A percentile compares a stretch with the other conserved stretches of the same genome.
Evolutionary conservation across 352 stramenopile species (phyloP).

Genomic region (Hyaloperonospora arabidopsidis): DNA sequence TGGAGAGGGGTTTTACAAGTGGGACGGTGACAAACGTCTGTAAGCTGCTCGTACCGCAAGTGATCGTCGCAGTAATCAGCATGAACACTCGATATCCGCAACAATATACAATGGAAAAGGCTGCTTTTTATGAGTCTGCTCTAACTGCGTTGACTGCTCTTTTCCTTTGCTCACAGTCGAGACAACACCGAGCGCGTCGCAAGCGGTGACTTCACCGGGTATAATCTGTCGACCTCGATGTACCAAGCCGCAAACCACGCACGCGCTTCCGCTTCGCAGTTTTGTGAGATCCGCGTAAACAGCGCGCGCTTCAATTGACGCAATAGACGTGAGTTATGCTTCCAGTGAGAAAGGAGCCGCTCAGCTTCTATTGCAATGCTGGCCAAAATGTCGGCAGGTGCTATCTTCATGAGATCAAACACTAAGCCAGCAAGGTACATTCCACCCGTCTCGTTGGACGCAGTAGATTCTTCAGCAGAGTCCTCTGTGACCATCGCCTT

Average conservation of each 20-base stretch:
- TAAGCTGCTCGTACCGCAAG: constrained; percentile 23
- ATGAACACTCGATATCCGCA: not conserved
- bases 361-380: constrained; percentile 37
- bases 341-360: constrained; percentile 23
- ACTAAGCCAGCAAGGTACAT: constrained; percentile 48
- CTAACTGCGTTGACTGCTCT: not conserved
- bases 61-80: not conserved
- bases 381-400: constrained; percentile 36
- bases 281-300: constrained; percentile 40
- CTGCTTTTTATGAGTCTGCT: not conserved
- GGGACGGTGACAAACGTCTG: constrained; percentile 74
- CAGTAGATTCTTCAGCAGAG: constrained; percentile 5
- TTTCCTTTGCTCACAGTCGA: constrained; percentile 17
- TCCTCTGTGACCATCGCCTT: not conserved
- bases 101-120: constrained; percentile 1
- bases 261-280: constrained; percentile 53
- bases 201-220: constrained; percentile 11
- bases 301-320: constrained; percentile 32
- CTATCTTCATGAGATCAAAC: constrained; percentile 59
- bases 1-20: constrained; percentile 95
- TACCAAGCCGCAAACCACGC: constrained; percentile 58
- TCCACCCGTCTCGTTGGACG: constrained; percentile 20
- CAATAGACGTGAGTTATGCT: constrained; percentile 14
- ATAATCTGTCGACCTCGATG: constrained; percentile 38
- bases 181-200: not conserved